Base-by-base conservation (phyloP, 2,329 filamentous ascomycete species). In the Pseudogymnoascus sp. region DNA sequence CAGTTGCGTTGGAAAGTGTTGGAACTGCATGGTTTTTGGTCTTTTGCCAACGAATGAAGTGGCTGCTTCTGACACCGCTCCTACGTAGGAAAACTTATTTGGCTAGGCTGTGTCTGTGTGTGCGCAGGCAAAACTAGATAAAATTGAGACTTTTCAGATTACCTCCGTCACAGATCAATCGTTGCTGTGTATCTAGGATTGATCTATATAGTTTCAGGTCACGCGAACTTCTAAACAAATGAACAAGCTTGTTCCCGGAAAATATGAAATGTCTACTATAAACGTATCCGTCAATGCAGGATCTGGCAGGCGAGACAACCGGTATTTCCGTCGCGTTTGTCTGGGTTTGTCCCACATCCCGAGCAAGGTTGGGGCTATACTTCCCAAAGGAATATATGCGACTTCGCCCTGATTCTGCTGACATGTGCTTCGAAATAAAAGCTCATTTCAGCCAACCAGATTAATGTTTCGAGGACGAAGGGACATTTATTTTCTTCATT, bases 271-370 rank as follows among this genome's bases (percentile, higher is more conserved):
- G 29, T 54, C 47, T 33, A 17, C 9, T 33, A 33, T 54, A 17
- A 17, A 33, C 33, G 26, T 54, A 9, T 9, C 47, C 29, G 26
- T 54, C 26, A 54, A 10, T 54, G 29, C 47, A 33, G 29, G 47
- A 33, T 54, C 47, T 54, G 29, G 29, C 47, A 54, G 47, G 47
- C 47, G 47, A 54, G 47, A 54, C 47, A 33, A 54, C 47, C 47
- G 29, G 15, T 54, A 54, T 54, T 54, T 21, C 47, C 47, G 47
- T 33, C 29, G 29, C 5, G 21, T 15, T 33, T 33, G 47, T 33
- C 41, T 44, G 5, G 17, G 8, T 21, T 33, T 15, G 29, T 33
- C 47, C 47, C 15, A 50, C 47, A 21, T 54, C 29, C 17, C 5
- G 47, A 54, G 35, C 47, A 54, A 54, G 47, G 47, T 54, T 54